Conservation (phyloP, 108 stramenopile genomes). For the Cyclotella kingstonii region DNA sequence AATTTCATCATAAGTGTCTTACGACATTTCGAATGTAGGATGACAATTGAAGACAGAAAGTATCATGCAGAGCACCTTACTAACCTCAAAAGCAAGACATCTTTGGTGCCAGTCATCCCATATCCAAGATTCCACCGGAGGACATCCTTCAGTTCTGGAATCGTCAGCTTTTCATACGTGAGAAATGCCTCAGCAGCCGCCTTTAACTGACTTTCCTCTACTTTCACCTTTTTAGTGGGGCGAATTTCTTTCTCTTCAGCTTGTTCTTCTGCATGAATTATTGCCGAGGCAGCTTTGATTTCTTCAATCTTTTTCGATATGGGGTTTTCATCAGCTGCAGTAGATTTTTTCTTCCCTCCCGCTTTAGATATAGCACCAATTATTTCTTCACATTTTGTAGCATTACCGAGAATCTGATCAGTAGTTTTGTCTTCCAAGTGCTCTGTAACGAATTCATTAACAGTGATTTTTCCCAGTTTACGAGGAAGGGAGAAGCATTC, state of each 20-base stretch:
- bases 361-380: slow-evolving; percentile 27
- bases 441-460: slow-evolving; percentile 50
- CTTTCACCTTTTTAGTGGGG: slow-evolving; percentile 52
- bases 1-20: background rate
- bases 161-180: slow-evolving; percentile 47
- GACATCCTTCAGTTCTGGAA: slow-evolving; percentile 63
- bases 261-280: slow-evolving; percentile 19
- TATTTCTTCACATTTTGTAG: slow-evolving; percentile 25
- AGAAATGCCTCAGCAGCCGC: slow-evolving; percentile 30
- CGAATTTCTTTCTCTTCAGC: slow-evolving; percentile 33
- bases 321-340: slow-evolving; percentile 11
- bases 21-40: background rate
- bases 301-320: slow-evolving; percentile 16
- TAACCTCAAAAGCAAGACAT: slow-evolving; percentile 51
- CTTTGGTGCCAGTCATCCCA: slow-evolving; percentile 57
- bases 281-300: slow-evolving; percentile 7
- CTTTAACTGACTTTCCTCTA: background rate
- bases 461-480: slow-evolving; percentile 32
- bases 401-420: slow-evolving; percentile 27
- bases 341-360: slow-evolving; percentile 16
- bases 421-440: slow-evolving; percentile 46
- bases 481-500: slow-evolving; percentile 61
- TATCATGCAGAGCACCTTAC: background rate
- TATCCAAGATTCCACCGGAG: slow-evolving; percentile 73
- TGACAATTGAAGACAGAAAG: background rate